A percentile compares a stretch with the other conserved stretches of the same genome.
Conservation (phyloP, 2,329 filamentous ascomycete genomes). For the Tolypocladium guangdongense region DNA sequence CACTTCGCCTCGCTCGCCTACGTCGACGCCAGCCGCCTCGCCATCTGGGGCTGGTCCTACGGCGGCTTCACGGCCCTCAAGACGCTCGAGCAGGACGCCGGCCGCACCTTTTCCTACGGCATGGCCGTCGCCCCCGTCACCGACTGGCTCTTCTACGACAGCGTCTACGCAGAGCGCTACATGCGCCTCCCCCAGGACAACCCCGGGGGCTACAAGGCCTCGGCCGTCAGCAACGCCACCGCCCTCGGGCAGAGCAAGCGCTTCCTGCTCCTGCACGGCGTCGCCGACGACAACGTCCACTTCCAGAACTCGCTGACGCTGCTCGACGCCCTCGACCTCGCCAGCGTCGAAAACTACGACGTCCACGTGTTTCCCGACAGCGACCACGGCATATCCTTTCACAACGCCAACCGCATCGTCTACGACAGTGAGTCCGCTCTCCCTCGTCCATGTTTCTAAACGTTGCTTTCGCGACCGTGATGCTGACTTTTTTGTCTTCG, state of each 20-base stretch:
- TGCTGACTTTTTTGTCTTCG: constrained; percentile 3
- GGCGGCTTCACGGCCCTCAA: constrained; percentile 94
- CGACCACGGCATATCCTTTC: constrained; percentile 90
- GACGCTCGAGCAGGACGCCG: constrained; percentile 83
- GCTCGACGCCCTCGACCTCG: constrained; percentile 76
- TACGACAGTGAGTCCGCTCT: constrained; percentile 64
- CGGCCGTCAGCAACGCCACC: constrained; percentile 62
- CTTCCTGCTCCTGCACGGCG: constrained; percentile 91
- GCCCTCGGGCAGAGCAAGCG: constrained; percentile 68
- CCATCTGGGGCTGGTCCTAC: constrained; percentile 98
- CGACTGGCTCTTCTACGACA: constrained; percentile 93
- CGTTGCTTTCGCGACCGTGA: neutral
- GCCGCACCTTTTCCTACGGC: constrained; percentile 85
- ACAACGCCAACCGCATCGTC: constrained; percentile 83
- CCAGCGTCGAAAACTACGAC: constrained; percentile 82
- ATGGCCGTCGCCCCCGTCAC: constrained; percentile 99
- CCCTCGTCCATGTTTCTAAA: constrained; percentile 1
- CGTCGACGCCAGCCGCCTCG: constrained; percentile 70
- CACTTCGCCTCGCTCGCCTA: constrained; percentile 74
- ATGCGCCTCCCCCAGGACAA: constrained; percentile 93
- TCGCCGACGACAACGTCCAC: constrained; percentile 96
- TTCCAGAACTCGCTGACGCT: constrained; percentile 87
- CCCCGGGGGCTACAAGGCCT: constrained; percentile 60
- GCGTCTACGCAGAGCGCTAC: constrained; percentile 89
- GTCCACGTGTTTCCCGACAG: constrained; percentile 94